Conservation (phyloP, 192 early-diverging fungal species). For the Gaertneriomyces semiglobifer region DNA sequence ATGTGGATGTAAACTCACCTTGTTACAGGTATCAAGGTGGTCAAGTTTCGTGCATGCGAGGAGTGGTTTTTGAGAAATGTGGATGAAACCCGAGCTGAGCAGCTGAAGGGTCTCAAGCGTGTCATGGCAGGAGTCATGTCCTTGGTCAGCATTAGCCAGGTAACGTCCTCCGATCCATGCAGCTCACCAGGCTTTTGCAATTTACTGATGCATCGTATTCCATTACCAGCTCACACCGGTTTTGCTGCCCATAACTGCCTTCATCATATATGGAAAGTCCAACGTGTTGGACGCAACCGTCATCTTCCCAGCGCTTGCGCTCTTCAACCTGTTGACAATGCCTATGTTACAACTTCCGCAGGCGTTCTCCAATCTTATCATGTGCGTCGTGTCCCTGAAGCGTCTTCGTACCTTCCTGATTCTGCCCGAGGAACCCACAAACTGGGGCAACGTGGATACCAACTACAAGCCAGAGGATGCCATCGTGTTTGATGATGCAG, state of each 20-base stretch:
- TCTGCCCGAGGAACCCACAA: no score
- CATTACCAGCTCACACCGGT: slow-evolving; percentile 6
- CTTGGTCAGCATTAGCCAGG: no score
- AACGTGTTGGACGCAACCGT: slow-evolving; percentile 6
- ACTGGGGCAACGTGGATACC: no score
- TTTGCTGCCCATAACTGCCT: slow-evolving; percentile 15
- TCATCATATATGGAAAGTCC: slow-evolving; percentile 19
- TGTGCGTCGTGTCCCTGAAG: not conserved
- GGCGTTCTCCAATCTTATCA: slow-evolving; percentile 3
- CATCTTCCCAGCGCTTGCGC: slow-evolving; percentile 37
- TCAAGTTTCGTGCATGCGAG: slow-evolving; percentile 92
- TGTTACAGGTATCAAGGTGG: slow-evolving; percentile 75
- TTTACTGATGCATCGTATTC: not conserved
- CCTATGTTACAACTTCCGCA: slow-evolving; percentile 34
- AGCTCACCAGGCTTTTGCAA: slow-evolving; percentile 43
- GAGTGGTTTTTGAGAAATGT: slow-evolving; percentile 65
- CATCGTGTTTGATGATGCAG: no score
- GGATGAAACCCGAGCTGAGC: not conserved
- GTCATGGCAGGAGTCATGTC: no score
- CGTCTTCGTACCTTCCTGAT: no score
- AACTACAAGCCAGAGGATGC: no score
- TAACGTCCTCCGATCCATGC: not conserved
- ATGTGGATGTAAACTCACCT: slow-evolving; percentile 39
- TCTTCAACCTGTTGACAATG: slow-evolving; percentile 31
- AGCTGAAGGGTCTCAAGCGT: not conserved